Evolutionary conservation across 2,329 filamentous ascomycete genomes (phyloP), one percentile per base, ranked within the genome.

Genomic region (Colletotrichum salicis): DNA sequence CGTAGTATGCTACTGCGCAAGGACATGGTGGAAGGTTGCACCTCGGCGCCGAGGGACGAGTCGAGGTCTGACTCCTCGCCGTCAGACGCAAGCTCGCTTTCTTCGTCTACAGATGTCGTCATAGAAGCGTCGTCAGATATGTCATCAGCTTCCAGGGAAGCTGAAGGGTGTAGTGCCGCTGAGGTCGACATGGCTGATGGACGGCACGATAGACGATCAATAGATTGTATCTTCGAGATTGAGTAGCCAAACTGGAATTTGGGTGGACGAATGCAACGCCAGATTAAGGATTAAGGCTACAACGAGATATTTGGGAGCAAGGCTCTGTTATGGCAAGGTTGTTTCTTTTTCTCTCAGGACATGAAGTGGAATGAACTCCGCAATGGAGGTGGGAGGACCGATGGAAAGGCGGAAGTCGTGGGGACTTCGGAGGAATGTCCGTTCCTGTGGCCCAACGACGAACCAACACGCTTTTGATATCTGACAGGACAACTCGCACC

Each of bases 1-100:
- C 78, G 73, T 48, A 78, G 70, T 54, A 84, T 81, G 67, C 80
- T 84, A 1, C 81, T 81, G 19, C 76, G 74, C n/a, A 82, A 74
- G 3, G 80, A 82, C 0, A 74, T 76, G 0, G 79, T 80, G 55
- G 79, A 79, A 8, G 61, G 63, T n/a, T 68, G 51, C 8, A 60
- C 60, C 19, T 67, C 68, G 45, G 37, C 56, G 37, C 68, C 68
- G 22, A 71, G 64, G 12, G 68, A 62, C 35, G 68, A 71, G 57
- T 71, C 68, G 12, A 66, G 27, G 7, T 71, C 68, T 7, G 68
- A 61, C 11, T 24, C 37, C n/a, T 29, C 48, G 62, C 33, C 33
- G 45, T 54, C 67, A 4, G 59, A 51, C n/a, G 41, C 48, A 48
- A 15, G 22, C 2, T 54, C 51, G 33, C 45, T 52, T 19, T 29